These are phyloP conservation scores for Shiraia sp. DNA, from an alignment of 2,329 filamentous ascomycete genomes.

Conservation along the genomic window DNA sequence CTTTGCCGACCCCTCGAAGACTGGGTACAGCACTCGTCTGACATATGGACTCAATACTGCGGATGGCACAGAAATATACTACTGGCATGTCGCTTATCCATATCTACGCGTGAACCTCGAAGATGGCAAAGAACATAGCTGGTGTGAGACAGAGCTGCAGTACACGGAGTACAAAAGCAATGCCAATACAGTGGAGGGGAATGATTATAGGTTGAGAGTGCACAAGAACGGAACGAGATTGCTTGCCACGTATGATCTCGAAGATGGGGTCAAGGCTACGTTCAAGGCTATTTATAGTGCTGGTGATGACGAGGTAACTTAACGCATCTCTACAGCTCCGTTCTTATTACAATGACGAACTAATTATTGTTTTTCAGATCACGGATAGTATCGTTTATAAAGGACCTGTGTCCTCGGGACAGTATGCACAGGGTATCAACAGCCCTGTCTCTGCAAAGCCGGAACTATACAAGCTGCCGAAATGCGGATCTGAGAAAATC, in stretches of 20 bases:
- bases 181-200: neutral
- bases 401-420: conserved; percentile 10
- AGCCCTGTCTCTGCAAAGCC: conserved; percentile 6
- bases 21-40: conserved; percentile 9
- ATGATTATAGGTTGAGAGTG: conserved; percentile 17
- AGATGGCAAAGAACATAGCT: conserved; percentile 8
- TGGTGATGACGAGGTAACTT: conserved; percentile 11
- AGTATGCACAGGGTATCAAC: conserved; percentile 6
- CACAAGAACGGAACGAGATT: conserved; percentile 24
- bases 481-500: conserved; percentile 15
- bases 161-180: conserved; percentile 15
- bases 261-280: conserved; percentile 13
- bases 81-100: conserved; percentile 24
- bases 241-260: conserved; percentile 15
- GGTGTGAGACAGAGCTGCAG: conserved; percentile 23
- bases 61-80: conserved; percentile 25
- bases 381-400: conserved; percentile 8
- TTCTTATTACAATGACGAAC: neutral
- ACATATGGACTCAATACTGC: conserved; percentile 20
- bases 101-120: conserved; percentile 14
- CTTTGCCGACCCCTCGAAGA: neutral
- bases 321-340: neutral
- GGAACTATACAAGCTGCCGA: conserved; percentile 8
- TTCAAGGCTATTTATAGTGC: conserved; percentile 19
- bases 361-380: conserved; percentile 3